Conservation (phyloP, 371 early-diverging fungal genomes). For the Parasitella parasitica region DNA sequence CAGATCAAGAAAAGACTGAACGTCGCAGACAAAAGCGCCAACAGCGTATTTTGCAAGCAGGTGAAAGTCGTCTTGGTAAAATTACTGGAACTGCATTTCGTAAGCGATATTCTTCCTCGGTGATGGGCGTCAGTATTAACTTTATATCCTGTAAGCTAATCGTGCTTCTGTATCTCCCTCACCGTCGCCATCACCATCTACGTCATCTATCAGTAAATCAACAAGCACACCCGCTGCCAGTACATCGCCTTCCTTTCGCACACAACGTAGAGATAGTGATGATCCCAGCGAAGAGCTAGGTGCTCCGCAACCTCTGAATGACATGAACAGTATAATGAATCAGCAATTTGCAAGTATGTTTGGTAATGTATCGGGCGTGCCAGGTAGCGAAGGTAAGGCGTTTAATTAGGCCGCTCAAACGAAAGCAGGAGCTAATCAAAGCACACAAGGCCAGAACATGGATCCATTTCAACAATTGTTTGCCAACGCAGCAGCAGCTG, state of each 20-base stretch:
- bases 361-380: slow-evolving; percentile 16
- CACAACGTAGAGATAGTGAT: slow-evolving; percentile 28
- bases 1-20: slow-evolving; percentile 57
- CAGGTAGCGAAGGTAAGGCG: slow-evolving; percentile 5
- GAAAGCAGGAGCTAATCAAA: not conserved
- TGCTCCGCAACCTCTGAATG: slow-evolving; percentile 31
- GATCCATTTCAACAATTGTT: not conserved
- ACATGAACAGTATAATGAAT: slow-evolving; percentile 5
- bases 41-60: slow-evolving; percentile 59
- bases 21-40: slow-evolving; percentile 63
- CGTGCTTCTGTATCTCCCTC: slow-evolving; percentile 24
- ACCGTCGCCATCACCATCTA: slow-evolving; percentile 40
- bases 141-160: too few relatives aligned
- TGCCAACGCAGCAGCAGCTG: not conserved
- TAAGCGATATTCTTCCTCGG: slow-evolving; percentile 17
- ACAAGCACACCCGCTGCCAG: not conserved
- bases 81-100: slow-evolving; percentile 62
- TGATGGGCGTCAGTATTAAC: too few relatives aligned
- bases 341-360: slow-evolving; percentile 15
- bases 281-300: slow-evolving; percentile 49
- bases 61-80: slow-evolving; percentile 56
- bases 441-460: not conserved
- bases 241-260: not conserved
- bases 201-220: slow-evolving; percentile 5
- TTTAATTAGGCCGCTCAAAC: slow-evolving; percentile 14